Evolutionary conservation across 306 rosid species (phyloP), one percentile per base, ranked within the genome.

Genomic region (Quercus wislizeni): DNA sequence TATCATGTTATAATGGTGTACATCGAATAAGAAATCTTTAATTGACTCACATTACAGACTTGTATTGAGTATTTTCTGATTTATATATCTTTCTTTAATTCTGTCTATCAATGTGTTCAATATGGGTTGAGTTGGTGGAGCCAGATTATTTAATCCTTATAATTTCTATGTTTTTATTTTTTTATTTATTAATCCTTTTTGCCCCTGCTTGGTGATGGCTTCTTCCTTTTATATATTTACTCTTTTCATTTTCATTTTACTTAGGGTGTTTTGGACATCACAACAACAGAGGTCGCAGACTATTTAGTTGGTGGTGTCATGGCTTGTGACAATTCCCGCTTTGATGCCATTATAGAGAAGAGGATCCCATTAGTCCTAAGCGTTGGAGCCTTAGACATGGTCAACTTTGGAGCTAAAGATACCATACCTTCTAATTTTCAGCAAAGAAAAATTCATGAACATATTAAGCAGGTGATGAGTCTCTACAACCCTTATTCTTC

Each of bases 261-360:
- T 71, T 75, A 91, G 97, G 95, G 92, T 71, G 95, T 91, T 59
- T 62, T 90, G 83, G 98, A 94, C 76, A 84, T 94, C 81, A 92
- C 97, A 74, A 94, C 98, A 70, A 89, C 98, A 51, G 97, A 92
- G 87, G 97, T 94, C 46, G 97, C 97, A 38, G 97, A 92, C 82
- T 79, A 83, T 81, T 80, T 92, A 61, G 92, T 90, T 78, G 92
- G 97, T 84, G 97, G 98, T 30, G 95, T 82, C 80, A 92, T 94
- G 98, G 97, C 98, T 78, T 92, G 98, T 58, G 92, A 91, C 49
- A 75, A 79, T 78, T 86, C 92, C 71, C 92, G 91, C 79, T 94
- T 94, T 76, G 95, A 94, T 88, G 90, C 88, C 74, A 82, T 87
- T 41, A 79, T 87, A 79, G 97, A 87, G 82, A 88, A 90, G 88